Percentiles rank a stretch among this genome's conserved stretches.
These are phyloP conservation scores for Thraustochytrium striatum DNA, from an alignment of 352 stramenopile genomes.

Conservation along the genomic window DNA sequence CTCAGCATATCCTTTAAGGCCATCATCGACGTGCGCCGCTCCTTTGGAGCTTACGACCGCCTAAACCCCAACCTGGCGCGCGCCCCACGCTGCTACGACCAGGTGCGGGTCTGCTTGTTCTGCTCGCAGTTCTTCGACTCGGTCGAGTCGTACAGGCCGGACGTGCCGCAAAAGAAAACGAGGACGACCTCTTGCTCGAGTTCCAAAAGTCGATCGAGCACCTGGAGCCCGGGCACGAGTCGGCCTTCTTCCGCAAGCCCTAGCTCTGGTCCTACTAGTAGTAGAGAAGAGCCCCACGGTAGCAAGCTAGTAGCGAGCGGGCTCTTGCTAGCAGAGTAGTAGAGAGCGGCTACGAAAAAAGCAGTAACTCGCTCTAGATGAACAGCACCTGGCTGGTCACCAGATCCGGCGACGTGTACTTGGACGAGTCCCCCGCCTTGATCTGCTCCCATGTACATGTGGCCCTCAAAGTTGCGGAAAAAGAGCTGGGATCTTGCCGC, in stretches of 20 bases:
- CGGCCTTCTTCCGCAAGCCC: constrained; percentile 18
- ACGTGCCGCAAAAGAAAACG: background rate
- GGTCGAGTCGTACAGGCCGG: background rate
- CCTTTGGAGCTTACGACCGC: constrained; percentile 22
- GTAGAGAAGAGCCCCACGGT: no score
- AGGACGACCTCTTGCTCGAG: background rate
- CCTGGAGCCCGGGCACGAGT: constrained; percentile 7
- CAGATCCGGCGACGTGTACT: background rate
- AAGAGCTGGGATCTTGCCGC: constrained; percentile 29
- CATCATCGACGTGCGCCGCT: constrained; percentile 37
- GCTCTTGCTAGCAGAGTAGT: no score
- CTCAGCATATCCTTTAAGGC: constrained; percentile 46
- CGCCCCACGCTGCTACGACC: constrained; percentile 42
- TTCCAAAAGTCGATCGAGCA: constrained; percentile 36
- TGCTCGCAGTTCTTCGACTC: constrained; percentile 48
- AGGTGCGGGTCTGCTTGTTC: constrained; percentile 46
- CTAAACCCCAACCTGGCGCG: background rate
- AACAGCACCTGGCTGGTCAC: background rate
- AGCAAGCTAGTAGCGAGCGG: no score
- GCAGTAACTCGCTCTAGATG: constrained; percentile 32
- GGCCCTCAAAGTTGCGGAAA: constrained; percentile 41
- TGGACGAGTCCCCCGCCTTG: background rate
- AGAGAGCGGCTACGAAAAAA: no score
- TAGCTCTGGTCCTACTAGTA: no score
- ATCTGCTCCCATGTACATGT: constrained; percentile 41